phyloP scores from a whole-genome alignment of 31 red algal species.

The Asparagopsis taxiformis region DNA sequence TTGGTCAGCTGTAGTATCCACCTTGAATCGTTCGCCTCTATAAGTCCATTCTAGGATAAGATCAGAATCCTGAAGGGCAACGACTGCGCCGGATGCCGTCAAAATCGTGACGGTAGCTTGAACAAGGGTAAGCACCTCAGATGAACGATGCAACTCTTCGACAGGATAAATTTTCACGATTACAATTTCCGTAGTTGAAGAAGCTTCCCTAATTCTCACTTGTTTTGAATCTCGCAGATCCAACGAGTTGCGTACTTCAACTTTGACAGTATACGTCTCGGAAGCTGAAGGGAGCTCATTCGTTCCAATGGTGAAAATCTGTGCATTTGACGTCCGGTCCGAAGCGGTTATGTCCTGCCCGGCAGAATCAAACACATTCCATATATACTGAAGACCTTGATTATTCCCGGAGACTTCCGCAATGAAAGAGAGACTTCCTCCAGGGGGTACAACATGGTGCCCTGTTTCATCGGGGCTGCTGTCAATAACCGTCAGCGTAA shows the following conservation, averaged over 20 bases:
- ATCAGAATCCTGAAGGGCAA: slow-evolving; percentile 3
- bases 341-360: slow-evolving; percentile 14
- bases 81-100: not conserved
- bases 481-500: slow-evolving; percentile 41
- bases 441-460: slow-evolving; percentile 14
- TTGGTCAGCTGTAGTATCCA: slow-evolving; percentile 10
- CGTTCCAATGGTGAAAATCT: slow-evolving; percentile 13
- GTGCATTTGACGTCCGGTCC: slow-evolving; percentile 9
- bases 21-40: slow-evolving; percentile 9
- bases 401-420: slow-evolving; percentile 53
- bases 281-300: slow-evolving; percentile 8
- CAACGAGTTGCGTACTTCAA: slow-evolving; percentile 34
- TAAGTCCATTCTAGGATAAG: slow-evolving; percentile 38
- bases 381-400: slow-evolving; percentile 20
- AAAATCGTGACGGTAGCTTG: slow-evolving; percentile 21
- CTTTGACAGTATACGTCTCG: slow-evolving; percentile 1
- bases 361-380: slow-evolving; percentile 23
- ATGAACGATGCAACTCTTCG: slow-evolving; percentile 9
- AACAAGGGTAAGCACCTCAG: slow-evolving; percentile 42
- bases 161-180: slow-evolving; percentile 31
- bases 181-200: slow-evolving; percentile 18
- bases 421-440: slow-evolving; percentile 27
- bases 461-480: slow-evolving; percentile 18
- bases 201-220: slow-evolving; percentile 6
- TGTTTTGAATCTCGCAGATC: slow-evolving; percentile 11